A percentile compares a stretch with the other conserved stretches of the same genome.
Evolutionary conservation across 805 yeast genomes (phyloP).

Genomic region (Wickerhamiella kazuoi): DNA sequence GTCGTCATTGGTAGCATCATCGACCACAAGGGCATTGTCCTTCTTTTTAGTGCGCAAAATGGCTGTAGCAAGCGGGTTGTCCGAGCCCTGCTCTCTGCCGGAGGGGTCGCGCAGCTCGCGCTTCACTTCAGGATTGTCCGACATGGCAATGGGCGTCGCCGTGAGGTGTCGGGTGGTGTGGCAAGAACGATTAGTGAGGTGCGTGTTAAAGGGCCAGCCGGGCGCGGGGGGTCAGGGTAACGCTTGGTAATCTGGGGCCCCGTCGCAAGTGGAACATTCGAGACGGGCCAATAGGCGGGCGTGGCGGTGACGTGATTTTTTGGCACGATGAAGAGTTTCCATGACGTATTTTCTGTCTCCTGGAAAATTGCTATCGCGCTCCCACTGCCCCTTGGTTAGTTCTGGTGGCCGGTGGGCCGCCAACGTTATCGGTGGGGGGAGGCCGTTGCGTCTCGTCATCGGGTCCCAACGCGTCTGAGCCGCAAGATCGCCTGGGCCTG

Average conservation of each 20-base stretch:
- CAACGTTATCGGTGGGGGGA: too few species aligned
- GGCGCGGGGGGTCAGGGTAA: not conserved
- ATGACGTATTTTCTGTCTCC: too few species aligned
- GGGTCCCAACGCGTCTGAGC: too few species aligned
- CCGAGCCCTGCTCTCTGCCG: conserved; percentile 19
- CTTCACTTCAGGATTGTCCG: not conserved
- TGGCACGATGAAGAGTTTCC: too few species aligned
- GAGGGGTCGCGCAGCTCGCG: conserved; percentile 5
- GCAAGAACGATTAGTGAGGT: not conserved
- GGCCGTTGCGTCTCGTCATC: too few species aligned
- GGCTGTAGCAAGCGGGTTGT: conserved; percentile 82
- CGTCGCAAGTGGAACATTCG: not conserved
- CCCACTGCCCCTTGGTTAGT: too few species aligned
- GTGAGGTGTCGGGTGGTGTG: not conserved
- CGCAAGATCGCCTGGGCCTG: too few species aligned
- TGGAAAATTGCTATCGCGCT: too few species aligned
- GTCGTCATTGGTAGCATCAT: conserved; percentile 94
- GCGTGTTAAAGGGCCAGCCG: not conserved
- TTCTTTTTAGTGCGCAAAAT: conserved; percentile 94
- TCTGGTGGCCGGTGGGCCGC: too few species aligned
- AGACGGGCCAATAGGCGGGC: too few species aligned
- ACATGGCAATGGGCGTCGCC: not conserved
- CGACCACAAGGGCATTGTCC: conserved; percentile 85
- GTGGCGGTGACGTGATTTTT: too few species aligned
- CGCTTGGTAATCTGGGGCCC: not conserved